Conservation (phyloP, 371 early-diverging fungal genomes). For the Ecytonucleospora hepatopenaei region DNA sequence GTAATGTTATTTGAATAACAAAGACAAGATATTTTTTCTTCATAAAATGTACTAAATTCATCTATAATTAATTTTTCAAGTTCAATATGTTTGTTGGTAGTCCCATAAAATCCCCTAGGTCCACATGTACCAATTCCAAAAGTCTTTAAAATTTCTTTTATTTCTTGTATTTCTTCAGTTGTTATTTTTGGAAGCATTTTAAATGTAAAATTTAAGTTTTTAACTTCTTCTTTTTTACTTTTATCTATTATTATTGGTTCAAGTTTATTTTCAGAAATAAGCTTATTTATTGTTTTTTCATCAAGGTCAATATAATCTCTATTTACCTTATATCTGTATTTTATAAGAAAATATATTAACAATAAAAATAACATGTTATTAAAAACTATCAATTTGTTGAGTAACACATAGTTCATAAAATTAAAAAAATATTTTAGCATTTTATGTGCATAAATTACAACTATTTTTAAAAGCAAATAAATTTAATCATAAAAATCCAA, state of each 20-base stretch:
- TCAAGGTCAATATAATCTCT: background rate
- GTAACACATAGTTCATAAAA: background rate
- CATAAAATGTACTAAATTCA: slow-evolving; percentile 71
- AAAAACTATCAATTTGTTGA: background rate
- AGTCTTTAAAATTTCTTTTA: slow-evolving; percentile 69
- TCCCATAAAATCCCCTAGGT: slow-evolving; percentile 98
- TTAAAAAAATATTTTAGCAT: too few species aligned
- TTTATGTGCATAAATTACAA: too few species aligned
- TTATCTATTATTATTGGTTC: slow-evolving; percentile 5
- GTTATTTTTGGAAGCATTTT: too few species aligned
- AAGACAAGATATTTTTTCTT: too few species aligned
- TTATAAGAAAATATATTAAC: slow-evolving; percentile 15
- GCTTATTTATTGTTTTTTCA: background rate
- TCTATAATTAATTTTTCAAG: slow-evolving; percentile 75
- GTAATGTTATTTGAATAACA: slow-evolving; percentile 91
- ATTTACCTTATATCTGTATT: slow-evolving; percentile 1
- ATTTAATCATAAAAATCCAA: background rate
- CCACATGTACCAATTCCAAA: slow-evolving; percentile 95
- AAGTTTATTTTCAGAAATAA: slow-evolving; percentile 10
- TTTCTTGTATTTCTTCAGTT: too few species aligned
- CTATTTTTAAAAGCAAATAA: too few species aligned
- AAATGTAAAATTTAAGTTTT: background rate
- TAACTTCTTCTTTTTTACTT: background rate
- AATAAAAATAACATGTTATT: background rate
- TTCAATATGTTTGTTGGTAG: slow-evolving; percentile 86